phyloP scores from a whole-genome alignment of 2,329 filamentous ascomycete genomes.

The Neurospora sp. region DNA sequence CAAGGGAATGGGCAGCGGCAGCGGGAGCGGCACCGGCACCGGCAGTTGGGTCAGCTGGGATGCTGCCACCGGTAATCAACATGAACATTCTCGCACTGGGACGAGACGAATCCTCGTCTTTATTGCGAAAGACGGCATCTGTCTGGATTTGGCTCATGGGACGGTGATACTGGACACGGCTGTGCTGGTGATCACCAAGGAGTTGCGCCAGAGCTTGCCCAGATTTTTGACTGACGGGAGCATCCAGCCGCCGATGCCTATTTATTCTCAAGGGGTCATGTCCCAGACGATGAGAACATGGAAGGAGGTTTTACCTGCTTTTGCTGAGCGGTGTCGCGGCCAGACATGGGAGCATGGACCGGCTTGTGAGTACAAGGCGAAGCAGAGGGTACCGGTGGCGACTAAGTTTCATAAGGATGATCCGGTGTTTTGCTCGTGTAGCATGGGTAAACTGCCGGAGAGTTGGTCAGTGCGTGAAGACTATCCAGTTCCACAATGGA shows the following conservation, averaged over 20 bases:
- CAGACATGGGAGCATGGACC: slow-evolving; percentile 31
- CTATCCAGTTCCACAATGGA: background rate
- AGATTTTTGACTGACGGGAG: background rate
- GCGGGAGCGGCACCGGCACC: background rate
- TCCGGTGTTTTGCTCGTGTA: slow-evolving; percentile 35
- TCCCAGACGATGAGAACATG: slow-evolving; percentile 49
- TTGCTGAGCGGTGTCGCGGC: slow-evolving; percentile 36
- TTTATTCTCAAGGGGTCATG: slow-evolving; percentile 21
- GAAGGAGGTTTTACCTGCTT: slow-evolving; percentile 33
- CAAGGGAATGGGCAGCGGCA: background rate
- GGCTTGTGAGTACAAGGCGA: slow-evolving; percentile 32
- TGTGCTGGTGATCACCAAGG: slow-evolving; percentile 31
- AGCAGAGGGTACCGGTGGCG: slow-evolving; percentile 24
- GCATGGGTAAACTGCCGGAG: slow-evolving; percentile 30
- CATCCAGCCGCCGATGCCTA: slow-evolving; percentile 22
- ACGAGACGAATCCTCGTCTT: background rate
- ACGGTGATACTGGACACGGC: slow-evolving; percentile 38
- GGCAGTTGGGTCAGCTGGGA: background rate
- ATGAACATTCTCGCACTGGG: background rate
- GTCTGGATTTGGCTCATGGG: slow-evolving; percentile 27
- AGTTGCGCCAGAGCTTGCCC: slow-evolving; percentile 12
- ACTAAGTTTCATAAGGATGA: slow-evolving; percentile 26
- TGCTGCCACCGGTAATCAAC: background rate
- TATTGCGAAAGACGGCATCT: slow-evolving; percentile 24
- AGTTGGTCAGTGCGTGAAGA: background rate